These are phyloP conservation scores for Lignosus rhinocerotis DNA, from an alignment of 1,284 basidiomycete species.

Conservation along the genomic window DNA sequence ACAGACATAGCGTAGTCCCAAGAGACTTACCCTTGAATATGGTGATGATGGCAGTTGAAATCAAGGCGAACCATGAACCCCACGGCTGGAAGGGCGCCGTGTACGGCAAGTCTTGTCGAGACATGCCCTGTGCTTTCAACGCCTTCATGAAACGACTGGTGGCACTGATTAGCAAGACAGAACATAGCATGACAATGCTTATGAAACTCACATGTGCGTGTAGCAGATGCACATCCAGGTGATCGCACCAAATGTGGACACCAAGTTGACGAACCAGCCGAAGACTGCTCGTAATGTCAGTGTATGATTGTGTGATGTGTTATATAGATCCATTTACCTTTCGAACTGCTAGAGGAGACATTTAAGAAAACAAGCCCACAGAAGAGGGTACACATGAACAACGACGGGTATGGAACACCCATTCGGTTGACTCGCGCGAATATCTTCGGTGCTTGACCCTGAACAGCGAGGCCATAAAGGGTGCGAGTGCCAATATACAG, in stretches of 20 bases:
- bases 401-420: conserved; percentile 38
- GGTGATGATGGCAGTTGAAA: conserved; percentile 59
- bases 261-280: conserved; percentile 70
- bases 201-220: conserved; percentile 57
- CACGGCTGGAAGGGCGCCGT: conserved; percentile 68
- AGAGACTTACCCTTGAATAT: conserved; percentile 54
- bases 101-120: conserved; percentile 65
- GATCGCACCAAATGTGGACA: conserved; percentile 60
- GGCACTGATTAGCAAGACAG: background rate
- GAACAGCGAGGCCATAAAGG: conserved; percentile 67
- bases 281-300: conserved; percentile 47
- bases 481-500: conserved; percentile 68
- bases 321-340: conserved; percentile 37
- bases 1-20: background rate
- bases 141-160: conserved; percentile 67
- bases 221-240: conserved; percentile 76
- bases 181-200: background rate
- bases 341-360: conserved; percentile 51
- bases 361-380: conserved; percentile 65
- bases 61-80: conserved; percentile 62
- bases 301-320: conserved; percentile 2
- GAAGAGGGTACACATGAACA: conserved; percentile 58
- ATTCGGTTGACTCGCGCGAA: conserved; percentile 50
- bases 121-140: conserved; percentile 64
- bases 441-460: conserved; percentile 66